Conservation (phyloP, 805 yeast species). For the Priceomyces carsonii region DNA sequence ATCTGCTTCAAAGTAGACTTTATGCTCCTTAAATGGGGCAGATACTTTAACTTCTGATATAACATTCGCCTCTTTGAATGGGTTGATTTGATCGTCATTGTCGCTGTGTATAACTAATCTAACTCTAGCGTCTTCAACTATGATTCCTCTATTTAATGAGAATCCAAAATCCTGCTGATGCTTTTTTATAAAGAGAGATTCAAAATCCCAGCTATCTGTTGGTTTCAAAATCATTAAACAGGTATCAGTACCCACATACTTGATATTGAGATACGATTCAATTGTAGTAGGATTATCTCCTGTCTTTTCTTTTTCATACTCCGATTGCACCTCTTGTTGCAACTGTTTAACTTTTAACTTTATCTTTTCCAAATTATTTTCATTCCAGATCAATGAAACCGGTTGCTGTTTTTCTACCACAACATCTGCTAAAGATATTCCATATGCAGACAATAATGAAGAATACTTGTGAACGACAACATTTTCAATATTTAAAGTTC, state of each 20-base stretch:
- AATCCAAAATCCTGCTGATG: conserved; percentile 14
- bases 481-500: conserved; percentile 23
- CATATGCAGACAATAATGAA: conserved; percentile 33
- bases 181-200: conserved; percentile 5
- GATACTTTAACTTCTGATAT: conserved; percentile 6
- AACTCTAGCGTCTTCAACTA: conserved; percentile 12
- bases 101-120: conserved; percentile 55
- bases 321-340: conserved; percentile 36
- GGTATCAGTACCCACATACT: conserved; percentile 83
- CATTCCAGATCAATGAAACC: conserved; percentile 23
- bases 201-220: conserved; percentile 7
- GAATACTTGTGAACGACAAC: conserved; percentile 36
- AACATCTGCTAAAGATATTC: conserved; percentile 32
- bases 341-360: conserved; percentile 51
- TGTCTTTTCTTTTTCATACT: background rate
- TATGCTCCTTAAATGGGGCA: conserved; percentile 54
- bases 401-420: conserved; percentile 37
- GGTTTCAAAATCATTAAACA: conserved; percentile 62
- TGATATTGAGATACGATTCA: conserved; percentile 68
- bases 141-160: conserved; percentile 9
- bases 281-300: conserved; percentile 6
- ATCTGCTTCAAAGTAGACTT: conserved; percentile 16
- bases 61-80: conserved; percentile 16
- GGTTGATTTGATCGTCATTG: conserved; percentile 18
- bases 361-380: conserved; percentile 35